Conservation (phyloP, 2,329 filamentous ascomycete genomes). For the Metarhizium guizhouense region DNA sequence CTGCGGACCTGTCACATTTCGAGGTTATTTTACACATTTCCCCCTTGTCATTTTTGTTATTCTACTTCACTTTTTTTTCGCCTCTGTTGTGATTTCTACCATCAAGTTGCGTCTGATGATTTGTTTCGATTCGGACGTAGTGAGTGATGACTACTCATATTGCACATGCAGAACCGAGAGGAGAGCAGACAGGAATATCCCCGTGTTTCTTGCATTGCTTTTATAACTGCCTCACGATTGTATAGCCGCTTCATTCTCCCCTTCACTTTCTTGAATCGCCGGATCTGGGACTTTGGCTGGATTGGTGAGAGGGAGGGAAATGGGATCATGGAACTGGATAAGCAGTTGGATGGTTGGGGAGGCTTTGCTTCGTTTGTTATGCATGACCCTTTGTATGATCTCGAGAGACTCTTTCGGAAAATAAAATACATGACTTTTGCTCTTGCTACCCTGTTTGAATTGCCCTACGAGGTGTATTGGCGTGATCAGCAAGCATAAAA, state of each 20-base stretch:
- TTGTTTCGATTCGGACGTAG: conserved; percentile 1
- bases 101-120: background rate
- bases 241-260: background rate
- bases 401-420: background rate
- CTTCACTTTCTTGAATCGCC: background rate
- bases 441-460: background rate
- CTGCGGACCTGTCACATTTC: conserved; percentile 13
- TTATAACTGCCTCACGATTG: background rate
- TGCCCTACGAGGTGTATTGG: too few species aligned
- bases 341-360: conserved; percentile 1
- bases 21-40: background rate
- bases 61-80: conserved; percentile 8
- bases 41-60: conserved; percentile 9
- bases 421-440: conserved; percentile 2
- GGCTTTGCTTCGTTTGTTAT: background rate
- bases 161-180: background rate
- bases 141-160: background rate
- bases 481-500: too few species aligned
- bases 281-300: background rate
- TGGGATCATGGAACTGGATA: background rate
- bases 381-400: conserved; percentile 10
- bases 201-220: background rate
- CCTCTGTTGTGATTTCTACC: conserved; percentile 10
- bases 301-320: background rate
- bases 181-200: background rate